These are phyloP conservation scores for Blastobotrys indianensis DNA, from an alignment of 1,139 yeast genomes.

Conservation along the genomic window DNA sequence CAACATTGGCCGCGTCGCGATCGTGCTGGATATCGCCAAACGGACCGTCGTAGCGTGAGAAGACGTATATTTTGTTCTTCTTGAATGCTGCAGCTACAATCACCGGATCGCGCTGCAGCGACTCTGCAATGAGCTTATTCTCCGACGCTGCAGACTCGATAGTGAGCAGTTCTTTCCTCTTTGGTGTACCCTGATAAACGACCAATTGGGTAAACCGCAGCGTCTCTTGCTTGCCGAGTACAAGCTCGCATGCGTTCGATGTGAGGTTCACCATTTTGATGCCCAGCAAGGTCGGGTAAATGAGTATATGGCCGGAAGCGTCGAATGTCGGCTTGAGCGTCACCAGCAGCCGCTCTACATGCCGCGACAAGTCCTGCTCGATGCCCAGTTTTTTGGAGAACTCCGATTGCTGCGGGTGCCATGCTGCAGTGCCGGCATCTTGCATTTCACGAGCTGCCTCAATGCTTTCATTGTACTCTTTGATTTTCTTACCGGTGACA, in stretches of 20 bases:
- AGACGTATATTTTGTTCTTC: slow-evolving; percentile 35
- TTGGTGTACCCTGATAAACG: slow-evolving; percentile 30
- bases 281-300: slow-evolving; percentile 36
- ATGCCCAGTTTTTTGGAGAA: slow-evolving; percentile 29
- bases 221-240: slow-evolving; percentile 36
- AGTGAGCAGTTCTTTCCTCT: slow-evolving; percentile 18
- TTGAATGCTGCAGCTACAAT: slow-evolving; percentile 35
- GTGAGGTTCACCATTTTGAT: slow-evolving; percentile 35
- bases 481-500: slow-evolving; percentile 34
- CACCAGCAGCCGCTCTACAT: slow-evolving; percentile 10
- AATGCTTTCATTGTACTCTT: slow-evolving; percentile 35
- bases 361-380: slow-evolving; percentile 28
- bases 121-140: slow-evolving; percentile 37
- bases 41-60: slow-evolving; percentile 26
- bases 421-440: slow-evolving; percentile 25
- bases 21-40: slow-evolving; percentile 19
- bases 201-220: slow-evolving; percentile 29
- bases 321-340: slow-evolving; percentile 31
- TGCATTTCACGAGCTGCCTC: slow-evolving; percentile 27
- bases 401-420: slow-evolving; percentile 27
- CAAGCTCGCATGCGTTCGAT: slow-evolving; percentile 28
- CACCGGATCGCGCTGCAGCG: slow-evolving; percentile 34
- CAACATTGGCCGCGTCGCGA: slow-evolving; percentile 19
- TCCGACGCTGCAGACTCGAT: slow-evolving; percentile 38
- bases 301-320: slow-evolving; percentile 33